Conservation (phyloP, 352 stramenopile species). For the Phytophthora aleatoria region DNA sequence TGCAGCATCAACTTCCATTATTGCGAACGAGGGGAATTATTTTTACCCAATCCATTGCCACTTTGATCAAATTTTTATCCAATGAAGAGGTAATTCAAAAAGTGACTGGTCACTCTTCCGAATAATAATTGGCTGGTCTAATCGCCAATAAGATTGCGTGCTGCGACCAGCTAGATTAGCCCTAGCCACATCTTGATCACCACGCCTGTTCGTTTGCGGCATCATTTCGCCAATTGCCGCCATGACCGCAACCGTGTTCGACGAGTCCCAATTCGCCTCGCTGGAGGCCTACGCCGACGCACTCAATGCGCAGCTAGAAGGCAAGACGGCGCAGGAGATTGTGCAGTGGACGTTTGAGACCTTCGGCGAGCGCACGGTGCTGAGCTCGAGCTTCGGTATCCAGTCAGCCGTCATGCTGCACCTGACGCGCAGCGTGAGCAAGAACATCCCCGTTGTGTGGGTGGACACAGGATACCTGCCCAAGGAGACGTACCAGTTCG, state of each 20-base stretch:
- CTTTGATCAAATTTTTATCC: neutral
- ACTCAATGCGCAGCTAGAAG: conserved; percentile 61
- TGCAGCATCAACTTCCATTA: neutral
- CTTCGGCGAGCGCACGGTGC: conserved; percentile 65
- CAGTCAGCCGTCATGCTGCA: conserved; percentile 87
- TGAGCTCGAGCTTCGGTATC: conserved; percentile 90
- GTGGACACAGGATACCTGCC: conserved; percentile 88
- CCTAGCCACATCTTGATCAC: conserved; percentile 1
- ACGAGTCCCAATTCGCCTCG: conserved; percentile 52
- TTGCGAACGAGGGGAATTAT: neutral
- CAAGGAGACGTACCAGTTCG: conserved; percentile 86
- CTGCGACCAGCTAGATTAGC: neutral
- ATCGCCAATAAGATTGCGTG: conserved; percentile 7
- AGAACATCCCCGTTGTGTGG: conserved; percentile 73
- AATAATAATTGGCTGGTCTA: conserved; percentile 12
- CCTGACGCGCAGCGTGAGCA: conserved; percentile 55
- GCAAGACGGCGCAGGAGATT: conserved; percentile 64
- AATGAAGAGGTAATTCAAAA: conserved; percentile 1
- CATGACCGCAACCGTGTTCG: conserved; percentile 41
- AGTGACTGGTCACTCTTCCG: conserved; percentile 16
- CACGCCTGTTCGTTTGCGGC: conserved; percentile 12
- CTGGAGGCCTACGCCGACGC: conserved; percentile 69
- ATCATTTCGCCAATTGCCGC: conserved; percentile 25
- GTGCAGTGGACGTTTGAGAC: conserved; percentile 73
- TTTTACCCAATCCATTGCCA: conserved; percentile 6